Conservation (phyloP, 164 flowering plant genomes). For the Vitis riparia region DNA sequence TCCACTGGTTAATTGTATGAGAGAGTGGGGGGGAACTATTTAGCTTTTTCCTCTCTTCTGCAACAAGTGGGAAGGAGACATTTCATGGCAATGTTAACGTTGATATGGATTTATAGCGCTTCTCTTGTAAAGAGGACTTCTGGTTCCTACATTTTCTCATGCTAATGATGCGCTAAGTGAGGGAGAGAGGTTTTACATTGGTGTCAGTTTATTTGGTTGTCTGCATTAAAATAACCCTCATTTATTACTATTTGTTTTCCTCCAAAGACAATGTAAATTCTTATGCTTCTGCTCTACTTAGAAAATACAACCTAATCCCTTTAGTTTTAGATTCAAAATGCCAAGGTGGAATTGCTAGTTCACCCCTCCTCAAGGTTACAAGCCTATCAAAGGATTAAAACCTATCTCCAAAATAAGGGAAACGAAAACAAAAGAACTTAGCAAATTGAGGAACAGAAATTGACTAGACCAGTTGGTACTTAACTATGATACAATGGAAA, state of each 20-base stretch:
- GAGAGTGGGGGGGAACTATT: neutral
- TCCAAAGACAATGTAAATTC: neutral
- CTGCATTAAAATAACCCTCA: neutral
- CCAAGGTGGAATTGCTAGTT: neutral
- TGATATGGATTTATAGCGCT: neutral
- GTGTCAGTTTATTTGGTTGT: neutral
- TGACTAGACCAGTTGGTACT: neutral
- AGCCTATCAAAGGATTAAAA: neutral
- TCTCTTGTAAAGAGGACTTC: neutral
- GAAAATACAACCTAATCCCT: no score
- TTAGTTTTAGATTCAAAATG: neutral
- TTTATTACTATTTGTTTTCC: neutral
- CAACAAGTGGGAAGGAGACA: neutral
- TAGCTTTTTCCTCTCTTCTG: neutral
- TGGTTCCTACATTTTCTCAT: neutral
- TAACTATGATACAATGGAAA: neutral
- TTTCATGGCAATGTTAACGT: neutral
- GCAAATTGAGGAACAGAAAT: neutral
- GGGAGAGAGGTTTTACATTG: neutral
- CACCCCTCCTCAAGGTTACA: neutral
- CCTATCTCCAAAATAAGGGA: neutral
- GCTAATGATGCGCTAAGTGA: neutral
- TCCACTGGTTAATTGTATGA: no score
- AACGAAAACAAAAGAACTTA: neutral
- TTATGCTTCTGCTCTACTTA: neutral